These are phyloP conservation scores for Pythium phragmiticola DNA, from an alignment of 352 stramenopile species.

Conservation along the genomic window DNA sequence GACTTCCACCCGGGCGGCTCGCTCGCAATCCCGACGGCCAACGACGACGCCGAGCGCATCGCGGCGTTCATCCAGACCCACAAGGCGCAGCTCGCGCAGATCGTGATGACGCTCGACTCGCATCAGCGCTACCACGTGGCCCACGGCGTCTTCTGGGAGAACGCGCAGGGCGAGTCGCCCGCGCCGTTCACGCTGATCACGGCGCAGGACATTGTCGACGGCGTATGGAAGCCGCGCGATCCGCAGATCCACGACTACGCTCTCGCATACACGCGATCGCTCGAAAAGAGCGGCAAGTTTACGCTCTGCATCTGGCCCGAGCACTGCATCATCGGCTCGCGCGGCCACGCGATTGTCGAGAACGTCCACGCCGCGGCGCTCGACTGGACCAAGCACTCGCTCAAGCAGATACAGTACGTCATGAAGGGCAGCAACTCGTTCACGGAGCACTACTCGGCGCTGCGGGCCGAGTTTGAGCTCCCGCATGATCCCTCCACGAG, in stretches of 20 bases:
- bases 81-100: constrained; percentile 54
- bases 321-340: constrained; percentile 94
- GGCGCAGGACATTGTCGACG: constrained; percentile 62
- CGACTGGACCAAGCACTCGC: constrained; percentile 75
- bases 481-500: constrained; percentile 61
- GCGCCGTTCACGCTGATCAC: constrained; percentile 94
- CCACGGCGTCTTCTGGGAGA: constrained; percentile 92
- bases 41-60: constrained; percentile 90
- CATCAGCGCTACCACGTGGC: constrained; percentile 96
- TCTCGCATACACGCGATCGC: constrained; percentile 86
- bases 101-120: constrained; percentile 96
- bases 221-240: constrained; percentile 58
- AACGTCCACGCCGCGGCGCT: constrained; percentile 81
- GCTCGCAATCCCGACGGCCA: constrained; percentile 93
- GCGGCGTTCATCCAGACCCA: constrained; percentile 83
- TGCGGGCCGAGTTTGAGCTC: constrained; percentile 93
- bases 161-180: constrained; percentile 62
- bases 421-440: constrained; percentile 94
- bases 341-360: constrained; percentile 88
- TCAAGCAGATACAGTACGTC: constrained; percentile 83
- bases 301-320: constrained; percentile 96
- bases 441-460: constrained; percentile 96
- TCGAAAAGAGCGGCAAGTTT: constrained; percentile 90
- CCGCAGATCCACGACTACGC: constrained; percentile 80
- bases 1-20: constrained; percentile 96